Evolutionary conservation across 176 grass and related monocot genomes (phyloP), one percentile per base, ranked within the genome.

Genomic region (Musa schizocarpa): DNA sequence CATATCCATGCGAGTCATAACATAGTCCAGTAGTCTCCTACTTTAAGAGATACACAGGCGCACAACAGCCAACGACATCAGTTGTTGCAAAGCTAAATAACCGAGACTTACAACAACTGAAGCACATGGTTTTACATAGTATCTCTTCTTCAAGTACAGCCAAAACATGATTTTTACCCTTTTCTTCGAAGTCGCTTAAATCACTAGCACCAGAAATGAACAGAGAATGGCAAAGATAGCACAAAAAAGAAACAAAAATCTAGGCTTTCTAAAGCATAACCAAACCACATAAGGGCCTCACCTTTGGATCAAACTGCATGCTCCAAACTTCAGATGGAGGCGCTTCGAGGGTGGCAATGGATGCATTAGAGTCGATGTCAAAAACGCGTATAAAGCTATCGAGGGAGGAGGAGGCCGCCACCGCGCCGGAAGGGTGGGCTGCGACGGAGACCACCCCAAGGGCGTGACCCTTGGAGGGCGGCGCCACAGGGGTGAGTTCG

Each of bases 221-320:
- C 22, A 65, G 24, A 12, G 22, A 65, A 43, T 43, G 63, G 6
- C 23, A 21, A 11, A 65, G 24, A 1, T 7, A 65, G 22, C 63
- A 24, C 8, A 23, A 24, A 24, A 68, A 1, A 14, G 13, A 3
- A 29, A 27, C 4, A 3, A 12, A 8, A 11, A 27, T 16, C 65
- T 43, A 43, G 34, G 34, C 4, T 43, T 43, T 43, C 34, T 43
- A 43, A 68, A 6, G 25, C 1, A n/a, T 49, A 62, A 43, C 25
- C 9, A 20, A n/a, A 61, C 8, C 10, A 34, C 2, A 63, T 7
- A 5, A 24, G 21, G 52, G 14, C 13, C 73, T 59, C 54, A 92
- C 90, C 88, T 93, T 98, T n/a, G 95, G 90, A 72, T 98, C 78
- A 84, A 98, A 98, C 77, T 86, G 88, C 76, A 98, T n/a, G 63